Evolutionary conservation across 768 basidiomycete species (phyloP), one percentile per base, ranked within the genome.

Genomic region (Termitomyces sp.): DNA sequence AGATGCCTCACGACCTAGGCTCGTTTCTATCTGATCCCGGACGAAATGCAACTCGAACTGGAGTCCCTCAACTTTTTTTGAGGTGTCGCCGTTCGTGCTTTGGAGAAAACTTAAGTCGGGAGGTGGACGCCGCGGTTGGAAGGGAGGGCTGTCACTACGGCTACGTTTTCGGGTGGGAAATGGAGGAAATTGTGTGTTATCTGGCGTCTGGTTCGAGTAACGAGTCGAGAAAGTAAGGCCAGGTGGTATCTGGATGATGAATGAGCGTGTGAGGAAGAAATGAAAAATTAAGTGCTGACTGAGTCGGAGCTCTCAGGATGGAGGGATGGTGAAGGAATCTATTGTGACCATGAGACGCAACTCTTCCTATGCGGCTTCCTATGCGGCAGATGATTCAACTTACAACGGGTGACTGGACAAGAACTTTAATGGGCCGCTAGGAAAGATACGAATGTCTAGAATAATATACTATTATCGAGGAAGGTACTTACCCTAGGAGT

Each of bases 11-110:
- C 65, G 63, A 23, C 59, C 64, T 12, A 68, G 50, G 0, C 44
- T 50, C 3, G 64, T 62, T 6, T 63, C 53, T 16, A 73, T 62
- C 42, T 66, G 59, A 16, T 65, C 56, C 25, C 69, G 68, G 16
- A 72, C 57, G 23, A 64, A 60, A 42, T 59, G 59, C 16, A 70
- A 53, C 42, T 70, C 68, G 16, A 56, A 52, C 5, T 62, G 65
- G 9, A 74, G 63, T 32, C 52, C 45, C 10, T 63, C 57, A 3
- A 63, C 58, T 36, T 50, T 45, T 2, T 51, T 53, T 27, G n/a
- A 31, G 13, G n/a, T 33, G 10, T 47, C 11, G 27, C 58, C 49
- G 2, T 29, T 38, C 10, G 53, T 32, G 25, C 51, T 41, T 12
- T 47, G 35, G 6, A 3, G 23, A 27, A n/a, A 13, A 29, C 11